Evolutionary conservation across 2,329 filamentous ascomycete genomes (phyloP).

Genomic region (Aspergillus sp.): DNA sequence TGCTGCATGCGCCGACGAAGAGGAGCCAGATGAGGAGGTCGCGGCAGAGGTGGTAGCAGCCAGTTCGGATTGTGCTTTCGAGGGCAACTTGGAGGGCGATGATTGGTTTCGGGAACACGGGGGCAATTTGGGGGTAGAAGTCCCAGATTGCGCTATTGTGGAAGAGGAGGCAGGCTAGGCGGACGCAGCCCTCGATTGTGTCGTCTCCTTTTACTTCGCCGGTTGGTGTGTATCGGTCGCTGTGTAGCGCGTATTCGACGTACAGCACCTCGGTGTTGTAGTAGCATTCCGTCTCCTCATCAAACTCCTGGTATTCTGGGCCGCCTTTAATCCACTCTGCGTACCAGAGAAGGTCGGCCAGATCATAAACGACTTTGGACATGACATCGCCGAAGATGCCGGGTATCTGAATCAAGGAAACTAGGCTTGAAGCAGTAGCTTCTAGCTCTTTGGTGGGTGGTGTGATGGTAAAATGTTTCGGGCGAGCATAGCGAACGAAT

Average conservation of each 20-base stretch:
- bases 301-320: conserved; percentile 34
- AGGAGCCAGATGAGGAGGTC: conserved; percentile 44
- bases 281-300: conserved; percentile 43
- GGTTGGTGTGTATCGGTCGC: conserved; percentile 41
- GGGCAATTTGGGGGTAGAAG: conserved; percentile 42
- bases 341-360: conserved; percentile 42
- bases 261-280: conserved; percentile 47
- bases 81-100: conserved; percentile 38
- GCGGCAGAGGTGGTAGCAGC: conserved; percentile 37
- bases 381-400: conserved; percentile 40
- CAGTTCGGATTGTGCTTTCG: conserved; percentile 37
- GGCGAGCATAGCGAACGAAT: conserved; percentile 42
- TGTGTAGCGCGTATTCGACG: conserved; percentile 43
- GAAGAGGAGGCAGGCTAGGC: conserved; percentile 44
- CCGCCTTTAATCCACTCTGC: conserved; percentile 42
- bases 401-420: conserved; percentile 39
- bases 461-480: conserved; percentile 33
- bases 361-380: conserved; percentile 39
- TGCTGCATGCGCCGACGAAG: conserved; percentile 41
- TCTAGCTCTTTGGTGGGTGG: conserved; percentile 37
- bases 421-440: conserved; percentile 37
- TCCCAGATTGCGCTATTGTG: conserved; percentile 47
- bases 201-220: conserved; percentile 40
- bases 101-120: conserved; percentile 41
- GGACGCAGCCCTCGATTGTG: conserved; percentile 43